These are phyloP conservation scores for Pinus tabuliformis DNA, from an alignment of 75 land plant genomes.

Conservation along the genomic window DNA sequence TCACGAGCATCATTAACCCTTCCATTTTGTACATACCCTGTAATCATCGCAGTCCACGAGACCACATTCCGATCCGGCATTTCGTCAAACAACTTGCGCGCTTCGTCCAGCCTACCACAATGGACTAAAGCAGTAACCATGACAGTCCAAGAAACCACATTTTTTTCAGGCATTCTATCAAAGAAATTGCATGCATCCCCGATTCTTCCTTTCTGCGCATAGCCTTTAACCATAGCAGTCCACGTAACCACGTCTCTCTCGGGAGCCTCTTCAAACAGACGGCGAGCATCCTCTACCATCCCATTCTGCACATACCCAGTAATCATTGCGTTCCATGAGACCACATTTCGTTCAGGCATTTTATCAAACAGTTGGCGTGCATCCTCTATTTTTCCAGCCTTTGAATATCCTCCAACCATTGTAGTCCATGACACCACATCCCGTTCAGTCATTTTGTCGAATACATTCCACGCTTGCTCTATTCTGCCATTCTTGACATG, in stretches of 20 bases:
- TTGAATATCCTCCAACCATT: not conserved
- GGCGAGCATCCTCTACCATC: not conserved
- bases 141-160: conserved; percentile 6
- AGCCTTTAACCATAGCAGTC: conserved; percentile 38
- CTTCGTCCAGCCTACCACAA: not conserved
- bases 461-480: not conserved
- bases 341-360: not conserved
- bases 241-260: conserved; percentile 23
- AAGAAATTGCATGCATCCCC: conserved; percentile 29
- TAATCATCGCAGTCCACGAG: not conserved
- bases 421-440: conserved; percentile 6
- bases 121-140: not conserved
- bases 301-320: not conserved
- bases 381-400: not conserved
- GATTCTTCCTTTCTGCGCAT: conserved; percentile 24
- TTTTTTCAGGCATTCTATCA: conserved; percentile 18
- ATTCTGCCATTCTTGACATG: not conserved
- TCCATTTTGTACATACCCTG: not conserved
- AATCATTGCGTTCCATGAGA: conserved; percentile 4
- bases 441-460: conserved; percentile 2
- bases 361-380: conserved; percentile 1
- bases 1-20: conserved; percentile 2
- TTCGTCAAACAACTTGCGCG: not conserved
- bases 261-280: not conserved
- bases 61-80: conserved; percentile 7